Evolutionary conservation across 1,284 basidiomycete species (phyloP).

Genomic region (Puccinia sorghi): DNA sequence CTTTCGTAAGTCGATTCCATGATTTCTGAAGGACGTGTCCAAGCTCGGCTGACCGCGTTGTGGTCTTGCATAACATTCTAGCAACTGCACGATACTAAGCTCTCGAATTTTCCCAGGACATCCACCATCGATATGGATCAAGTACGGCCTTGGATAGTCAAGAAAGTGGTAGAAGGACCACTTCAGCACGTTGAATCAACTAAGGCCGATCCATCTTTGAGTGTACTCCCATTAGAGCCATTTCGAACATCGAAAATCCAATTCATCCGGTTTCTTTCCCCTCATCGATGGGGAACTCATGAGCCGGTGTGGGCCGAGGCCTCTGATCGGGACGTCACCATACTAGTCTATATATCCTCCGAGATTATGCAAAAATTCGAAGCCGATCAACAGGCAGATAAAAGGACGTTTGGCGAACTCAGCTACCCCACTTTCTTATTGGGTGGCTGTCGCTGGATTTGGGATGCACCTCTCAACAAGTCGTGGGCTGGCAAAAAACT

Average conservation of each 20-base stretch:
- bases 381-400: constrained; percentile 25
- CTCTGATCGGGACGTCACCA: constrained; percentile 14
- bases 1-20: too few species aligned
- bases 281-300: constrained; percentile 21
- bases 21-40: too few species aligned
- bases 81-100: not conserved
- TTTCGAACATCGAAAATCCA: constrained; percentile 29
- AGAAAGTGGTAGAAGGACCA: constrained; percentile 23
- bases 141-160: constrained; percentile 39
- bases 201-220: not conserved
- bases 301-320: constrained; percentile 37
- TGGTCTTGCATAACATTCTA: not conserved
- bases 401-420: constrained; percentile 8
- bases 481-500: not conserved
- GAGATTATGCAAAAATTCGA: constrained; percentile 31
- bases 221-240: not conserved
- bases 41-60: too few species aligned
- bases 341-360: constrained; percentile 16
- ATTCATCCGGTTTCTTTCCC: constrained; percentile 31
- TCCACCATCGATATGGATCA: constrained; percentile 14
- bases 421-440: constrained; percentile 27
- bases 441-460: constrained; percentile 40
- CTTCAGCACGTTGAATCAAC: not conserved
- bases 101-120: not conserved
- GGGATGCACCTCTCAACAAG: constrained; percentile 8